Evolutionary conservation across 495 filamentous ascomycete species (phyloP).

Genomic region (Lasiosphaeris hirsuta): DNA sequence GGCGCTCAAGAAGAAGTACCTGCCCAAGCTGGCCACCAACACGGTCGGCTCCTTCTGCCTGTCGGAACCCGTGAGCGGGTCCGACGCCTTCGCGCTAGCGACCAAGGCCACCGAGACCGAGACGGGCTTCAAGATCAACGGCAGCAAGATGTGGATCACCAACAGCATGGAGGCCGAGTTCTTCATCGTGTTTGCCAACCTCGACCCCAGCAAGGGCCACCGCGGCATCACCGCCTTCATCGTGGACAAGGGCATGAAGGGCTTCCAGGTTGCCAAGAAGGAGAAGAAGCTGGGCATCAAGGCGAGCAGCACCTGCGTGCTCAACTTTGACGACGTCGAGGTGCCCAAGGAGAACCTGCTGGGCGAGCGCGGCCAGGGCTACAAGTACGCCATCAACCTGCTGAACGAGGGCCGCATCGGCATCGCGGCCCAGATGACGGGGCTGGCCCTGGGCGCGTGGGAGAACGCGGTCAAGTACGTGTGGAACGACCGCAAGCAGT

Average conservation of each 20-base stretch:
- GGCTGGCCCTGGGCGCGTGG: slow-evolving; percentile 89
- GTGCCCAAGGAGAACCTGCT: slow-evolving; percentile 82
- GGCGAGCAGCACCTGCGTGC: slow-evolving; percentile 90
- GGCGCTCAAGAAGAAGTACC: slow-evolving; percentile 73
- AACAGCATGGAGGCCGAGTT: slow-evolving; percentile 90
- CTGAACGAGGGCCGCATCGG: slow-evolving; percentile 97
- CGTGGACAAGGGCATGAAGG: slow-evolving; percentile 82
- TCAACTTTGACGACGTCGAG: slow-evolving; percentile 97
- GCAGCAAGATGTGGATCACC: slow-evolving; percentile 99
- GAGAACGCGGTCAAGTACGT: slow-evolving; percentile 85
- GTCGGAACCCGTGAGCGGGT: slow-evolving; percentile 88
- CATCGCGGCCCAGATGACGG: slow-evolving; percentile 98
- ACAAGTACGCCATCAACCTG: slow-evolving; percentile 96
- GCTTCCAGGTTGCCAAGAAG: slow-evolving; percentile 97
- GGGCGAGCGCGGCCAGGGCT: slow-evolving; percentile 84
- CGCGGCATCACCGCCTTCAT: slow-evolving; percentile 96
- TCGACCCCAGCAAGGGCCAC: slow-evolving; percentile 84
- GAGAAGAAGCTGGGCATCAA: slow-evolving; percentile 99
- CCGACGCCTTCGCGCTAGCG: slow-evolving; percentile 91
- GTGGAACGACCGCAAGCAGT: slow-evolving; percentile 98
- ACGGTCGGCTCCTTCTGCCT: slow-evolving; percentile 96
- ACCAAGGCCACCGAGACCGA: slow-evolving; percentile 76
- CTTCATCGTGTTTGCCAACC: slow-evolving; percentile 97
- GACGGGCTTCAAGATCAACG: slow-evolving; percentile 80
- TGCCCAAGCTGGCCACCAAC: slow-evolving; percentile 82